Base-by-base conservation (phyloP, 2,329 filamentous ascomycete genomes). In the Lachnellula arida region DNA sequence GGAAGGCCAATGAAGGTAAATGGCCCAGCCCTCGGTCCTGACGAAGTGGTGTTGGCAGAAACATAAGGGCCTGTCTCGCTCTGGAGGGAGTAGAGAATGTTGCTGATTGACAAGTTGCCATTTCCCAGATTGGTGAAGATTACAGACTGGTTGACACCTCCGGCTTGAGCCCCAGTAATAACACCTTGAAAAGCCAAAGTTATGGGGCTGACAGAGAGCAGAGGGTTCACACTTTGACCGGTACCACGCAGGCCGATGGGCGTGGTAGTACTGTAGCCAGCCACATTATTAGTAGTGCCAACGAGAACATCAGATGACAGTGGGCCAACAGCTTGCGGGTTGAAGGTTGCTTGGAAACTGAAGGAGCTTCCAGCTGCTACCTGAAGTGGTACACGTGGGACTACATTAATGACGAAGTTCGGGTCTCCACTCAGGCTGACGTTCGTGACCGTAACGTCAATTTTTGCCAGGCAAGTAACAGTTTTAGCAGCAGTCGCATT, bases 51-150 rank as follows among this genome's bases (percentile, higher is more conserved):
- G 17, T 68, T 70, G 57, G 73, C 75, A 0, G 68, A 19, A 22
- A 54, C n/a, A 44, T 64, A 5, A 0, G 79, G 79, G 0, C 79
- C 80, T 1, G 66, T 71, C 2, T 77, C 70, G 8, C 73, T 74
- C 6, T 46, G 49, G 11, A 59, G 22, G 2, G 61, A 5, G 63
- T 68, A 3, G 65, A 62, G 0, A 79, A 25, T 71, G 60, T 70
- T 67, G 0, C 67, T 65, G 4, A 84, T 72, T 0, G 72, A 74
- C 2, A 84, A 70, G 0, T 66, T 53, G 0, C 70, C 66, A 51
- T 78, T 77, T 28, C 81, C 81, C 5, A 74, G 65, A 59, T 84
- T 84, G 57, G 68, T 70, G 40, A 83, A 68, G 0, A 81, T 67
- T 3, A 78, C 67, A 0, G 73, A 75, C 59, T 81, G 73, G 4